A percentile compares a stretch with the other conserved stretches of the same genome.
Conservation (phyloP, 805 yeast species). For the Yueomyces sp. region DNA sequence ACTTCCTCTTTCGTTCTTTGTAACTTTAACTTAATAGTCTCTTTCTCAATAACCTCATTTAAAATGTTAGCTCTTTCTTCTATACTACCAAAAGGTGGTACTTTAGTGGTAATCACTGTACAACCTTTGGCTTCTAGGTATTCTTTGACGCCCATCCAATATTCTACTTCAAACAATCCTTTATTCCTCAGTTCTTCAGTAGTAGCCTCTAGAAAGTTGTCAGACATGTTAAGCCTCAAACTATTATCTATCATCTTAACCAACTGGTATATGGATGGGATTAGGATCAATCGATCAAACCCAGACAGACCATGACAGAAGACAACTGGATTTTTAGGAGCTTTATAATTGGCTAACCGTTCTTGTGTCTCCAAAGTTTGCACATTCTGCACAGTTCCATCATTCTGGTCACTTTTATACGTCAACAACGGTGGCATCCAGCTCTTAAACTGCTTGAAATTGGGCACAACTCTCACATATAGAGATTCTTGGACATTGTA, state of each 20-base stretch:
- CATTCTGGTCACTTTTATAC: too few species aligned
- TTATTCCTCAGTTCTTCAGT: conserved; percentile 1
- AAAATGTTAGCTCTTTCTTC: conserved; percentile 50
- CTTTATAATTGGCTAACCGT: conserved; percentile 25
- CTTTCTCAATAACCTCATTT: conserved; percentile 33
- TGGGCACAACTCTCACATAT: too few species aligned
- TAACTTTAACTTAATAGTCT: conserved; percentile 10
- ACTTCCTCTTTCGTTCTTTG: conserved; percentile 4
- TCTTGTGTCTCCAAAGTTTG: too few species aligned
- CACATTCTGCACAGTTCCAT: too few species aligned
- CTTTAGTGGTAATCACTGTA: conserved; percentile 56
- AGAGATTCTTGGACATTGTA: too few species aligned
- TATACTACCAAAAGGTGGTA: conserved; percentile 72
- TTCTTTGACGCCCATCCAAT: conserved; percentile 71
- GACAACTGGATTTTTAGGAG: conserved; percentile 63
- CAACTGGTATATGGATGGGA: conserved; percentile 29
- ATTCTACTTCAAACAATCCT: conserved; percentile 36
- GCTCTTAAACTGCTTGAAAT: too few species aligned
- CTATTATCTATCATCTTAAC: conserved; percentile 12
- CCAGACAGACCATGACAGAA: conserved; percentile 84
- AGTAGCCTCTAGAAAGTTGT: conserved; percentile 9
- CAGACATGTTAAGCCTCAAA: conserved; percentile 9
- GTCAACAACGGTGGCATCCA: too few species aligned
- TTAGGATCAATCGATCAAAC: conserved; percentile 41
- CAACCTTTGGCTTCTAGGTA: conserved; percentile 51